Evolutionary conservation across 2,329 filamentous ascomycete species (phyloP).

Genomic region (Fusarium sp.): DNA sequence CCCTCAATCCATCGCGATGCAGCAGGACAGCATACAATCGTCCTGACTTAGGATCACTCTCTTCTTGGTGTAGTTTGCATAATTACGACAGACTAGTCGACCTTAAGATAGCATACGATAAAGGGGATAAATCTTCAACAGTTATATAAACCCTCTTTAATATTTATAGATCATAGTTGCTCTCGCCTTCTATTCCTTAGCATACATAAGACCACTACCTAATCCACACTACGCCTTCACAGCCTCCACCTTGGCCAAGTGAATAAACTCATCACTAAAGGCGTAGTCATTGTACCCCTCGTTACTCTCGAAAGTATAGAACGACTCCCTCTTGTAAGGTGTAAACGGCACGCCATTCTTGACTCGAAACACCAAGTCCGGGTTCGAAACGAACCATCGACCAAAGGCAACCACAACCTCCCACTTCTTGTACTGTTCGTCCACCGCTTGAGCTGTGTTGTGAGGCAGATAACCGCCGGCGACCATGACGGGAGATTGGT

Average conservation of each 20-base stretch:
- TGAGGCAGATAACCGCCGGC: slow-evolving; percentile 48
- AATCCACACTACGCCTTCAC: background rate
- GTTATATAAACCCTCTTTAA: no score
- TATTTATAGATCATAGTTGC: background rate
- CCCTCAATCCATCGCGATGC: background rate
- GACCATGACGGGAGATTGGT: slow-evolving; percentile 48
- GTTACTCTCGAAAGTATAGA: slow-evolving; percentile 51
- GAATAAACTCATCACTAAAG: slow-evolving; percentile 42
- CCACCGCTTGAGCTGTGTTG: slow-evolving; percentile 38
- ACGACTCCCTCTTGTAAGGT: slow-evolving; percentile 54
- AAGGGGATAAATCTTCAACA: no score
- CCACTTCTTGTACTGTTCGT: slow-evolving; percentile 43
- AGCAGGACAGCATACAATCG: background rate
- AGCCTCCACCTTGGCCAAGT: background rate
- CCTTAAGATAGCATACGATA: no score
- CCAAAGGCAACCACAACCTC: slow-evolving; percentile 49
- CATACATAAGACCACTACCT: background rate
- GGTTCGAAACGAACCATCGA: slow-evolving; percentile 52
- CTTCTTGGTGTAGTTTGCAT: no score
- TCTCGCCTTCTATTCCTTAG: background rate
- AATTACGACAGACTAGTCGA: no score
- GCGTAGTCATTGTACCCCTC: slow-evolving; percentile 48
- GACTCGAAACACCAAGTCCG: slow-evolving; percentile 54
- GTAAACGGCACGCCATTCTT: slow-evolving; percentile 52
- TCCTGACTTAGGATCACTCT: no score